Evolutionary conservation across 768 basidiomycete genomes (phyloP).

Genomic region (Gloeophyllum trabeum): DNA sequence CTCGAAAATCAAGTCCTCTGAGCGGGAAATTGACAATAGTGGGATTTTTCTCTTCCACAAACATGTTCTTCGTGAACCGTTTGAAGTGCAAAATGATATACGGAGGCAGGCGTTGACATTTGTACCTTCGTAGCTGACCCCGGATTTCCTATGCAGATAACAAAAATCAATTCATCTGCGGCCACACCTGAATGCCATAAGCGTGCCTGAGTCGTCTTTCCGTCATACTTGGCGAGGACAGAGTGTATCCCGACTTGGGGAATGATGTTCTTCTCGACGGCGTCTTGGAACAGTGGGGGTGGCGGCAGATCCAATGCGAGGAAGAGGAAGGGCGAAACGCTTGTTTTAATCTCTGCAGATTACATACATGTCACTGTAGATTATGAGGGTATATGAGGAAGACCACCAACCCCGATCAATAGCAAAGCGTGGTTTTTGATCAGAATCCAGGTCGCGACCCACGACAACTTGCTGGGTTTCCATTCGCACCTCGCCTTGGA

Average conservation of each 20-base stretch:
- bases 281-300: slow-evolving; percentile 94
- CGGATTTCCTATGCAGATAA: slow-evolving; percentile 52
- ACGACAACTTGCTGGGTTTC: slow-evolving; percentile 92
- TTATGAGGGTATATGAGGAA: too few relatives aligned
- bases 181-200: slow-evolving; percentile 9
- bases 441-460: slow-evolving; percentile 62
- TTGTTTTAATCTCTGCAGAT: slow-evolving; percentile 68
- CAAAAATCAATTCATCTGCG: slow-evolving; percentile 6
- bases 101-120: slow-evolving; percentile 79
- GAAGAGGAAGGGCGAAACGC: slow-evolving; percentile 87
- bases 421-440: slow-evolving; percentile 84
- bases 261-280: slow-evolving; percentile 96
- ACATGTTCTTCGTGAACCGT: slow-evolving; percentile 91
- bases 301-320: slow-evolving; percentile 93
- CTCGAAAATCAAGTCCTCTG: slow-evolving; percentile 82
- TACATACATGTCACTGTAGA: slow-evolving; percentile 3
- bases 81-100: slow-evolving; percentile 95
- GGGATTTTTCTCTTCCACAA: slow-evolving; percentile 98
- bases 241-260: slow-evolving; percentile 91
- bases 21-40: slow-evolving; percentile 97
- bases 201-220: slow-evolving; percentile 73
- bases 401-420: slow-evolving; percentile 75
- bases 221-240: slow-evolving; percentile 91
- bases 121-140: slow-evolving; percentile 80
- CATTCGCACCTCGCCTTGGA: slow-evolving; percentile 88